phyloP scores from a whole-genome alignment of 2,329 filamentous ascomycete genomes.

The Xylariaceae sp. region DNA sequence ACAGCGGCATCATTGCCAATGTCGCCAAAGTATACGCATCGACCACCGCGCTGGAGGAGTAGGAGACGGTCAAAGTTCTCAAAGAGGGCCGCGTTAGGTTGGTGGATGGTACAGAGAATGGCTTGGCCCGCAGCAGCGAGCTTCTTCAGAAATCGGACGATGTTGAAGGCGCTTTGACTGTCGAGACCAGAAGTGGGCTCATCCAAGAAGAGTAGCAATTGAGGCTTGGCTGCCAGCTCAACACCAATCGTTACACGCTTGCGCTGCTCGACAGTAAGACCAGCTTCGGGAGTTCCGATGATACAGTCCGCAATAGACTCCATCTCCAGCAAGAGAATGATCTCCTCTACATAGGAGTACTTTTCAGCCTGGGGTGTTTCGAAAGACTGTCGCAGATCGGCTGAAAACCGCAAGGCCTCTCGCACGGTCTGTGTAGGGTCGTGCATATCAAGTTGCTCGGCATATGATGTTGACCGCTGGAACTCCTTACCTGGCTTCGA shows the following conservation, averaged over 20 bases:
- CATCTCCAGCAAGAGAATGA: conserved; percentile 56
- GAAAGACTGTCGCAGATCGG: conserved; percentile 54
- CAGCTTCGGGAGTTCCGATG: conserved; percentile 60
- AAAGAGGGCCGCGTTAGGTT: conserved; percentile 81
- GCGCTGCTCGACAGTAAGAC: conserved; percentile 61
- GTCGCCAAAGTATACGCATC: conserved; percentile 82
- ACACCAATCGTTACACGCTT: conserved; percentile 88
- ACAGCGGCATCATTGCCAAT: conserved; percentile 70
- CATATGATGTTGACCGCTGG: conserved; percentile 58
- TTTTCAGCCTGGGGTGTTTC: conserved; percentile 51
- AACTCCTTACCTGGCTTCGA: conserved; percentile 54
- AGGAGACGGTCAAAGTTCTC: conserved; percentile 84
- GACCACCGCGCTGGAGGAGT: conserved; percentile 71
- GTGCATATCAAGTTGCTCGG: conserved; percentile 60
- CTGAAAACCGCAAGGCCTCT: conserved; percentile 60
- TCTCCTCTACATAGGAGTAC: conserved; percentile 57
- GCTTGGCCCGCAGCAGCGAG: conserved; percentile 77
- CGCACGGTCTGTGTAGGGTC: conserved; percentile 59
- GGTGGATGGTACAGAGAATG: conserved; percentile 87
- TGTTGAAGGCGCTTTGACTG: conserved; percentile 69
- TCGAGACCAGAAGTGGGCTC: conserved; percentile 75
- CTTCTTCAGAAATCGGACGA: conserved; percentile 73
- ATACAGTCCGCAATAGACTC: conserved; percentile 55
- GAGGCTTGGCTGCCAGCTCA: conserved; percentile 78
- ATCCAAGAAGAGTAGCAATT: conserved; percentile 72